A percentile compares a stretch with the other conserved stretches of the same genome.
Conservation (phyloP, 2,329 filamentous ascomycete species). For the Geosmithia flava region DNA sequence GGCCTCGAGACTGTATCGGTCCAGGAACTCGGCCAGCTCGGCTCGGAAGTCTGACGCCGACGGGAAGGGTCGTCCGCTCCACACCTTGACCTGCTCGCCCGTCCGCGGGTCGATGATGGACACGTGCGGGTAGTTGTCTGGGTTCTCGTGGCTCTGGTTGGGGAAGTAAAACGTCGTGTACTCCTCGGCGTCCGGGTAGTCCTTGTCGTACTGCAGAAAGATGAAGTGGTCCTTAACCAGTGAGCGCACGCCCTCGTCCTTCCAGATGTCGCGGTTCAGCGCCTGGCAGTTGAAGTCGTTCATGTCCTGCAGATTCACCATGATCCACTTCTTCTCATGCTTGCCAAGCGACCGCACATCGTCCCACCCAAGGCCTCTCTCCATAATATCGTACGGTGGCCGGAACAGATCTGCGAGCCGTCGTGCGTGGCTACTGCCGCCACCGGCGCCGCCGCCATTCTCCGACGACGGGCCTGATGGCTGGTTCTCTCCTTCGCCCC, state of each 20-base stretch:
- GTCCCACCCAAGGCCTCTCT: conserved; percentile 60
- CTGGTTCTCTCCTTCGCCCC: conserved; percentile 14
- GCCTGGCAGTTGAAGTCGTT: conserved; percentile 91
- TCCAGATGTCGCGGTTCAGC: conserved; percentile 93
- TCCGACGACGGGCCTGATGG: not conserved
- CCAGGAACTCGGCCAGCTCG: conserved; percentile 90
- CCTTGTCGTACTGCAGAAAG: conserved; percentile 88
- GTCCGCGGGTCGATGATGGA: conserved; percentile 92
- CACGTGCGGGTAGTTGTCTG: conserved; percentile 91
- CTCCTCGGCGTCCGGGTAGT: conserved; percentile 62
- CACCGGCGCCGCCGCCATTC: conserved; percentile 3
- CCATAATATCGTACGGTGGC: conserved; percentile 85
- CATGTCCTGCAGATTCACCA: conserved; percentile 91
- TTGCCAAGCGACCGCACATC: conserved; percentile 76
- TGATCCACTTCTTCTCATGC: conserved; percentile 80
- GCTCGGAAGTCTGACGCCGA: conserved; percentile 71
- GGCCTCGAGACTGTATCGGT: conserved; percentile 80
- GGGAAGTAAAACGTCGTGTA: conserved; percentile 88
- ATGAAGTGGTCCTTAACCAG: conserved; percentile 85
- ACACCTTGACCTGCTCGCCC: conserved; percentile 93
- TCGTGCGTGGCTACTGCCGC: conserved; percentile 55
- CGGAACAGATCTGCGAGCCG: conserved; percentile 85
- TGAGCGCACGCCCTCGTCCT: conserved; percentile 66
- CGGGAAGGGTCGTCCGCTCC: conserved; percentile 76
- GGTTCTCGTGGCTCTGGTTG: conserved; percentile 56